These are phyloP conservation scores for Kodamaea kaohsiungensis DNA, from an alignment of 805 yeast species.

Conservation along the genomic window DNA sequence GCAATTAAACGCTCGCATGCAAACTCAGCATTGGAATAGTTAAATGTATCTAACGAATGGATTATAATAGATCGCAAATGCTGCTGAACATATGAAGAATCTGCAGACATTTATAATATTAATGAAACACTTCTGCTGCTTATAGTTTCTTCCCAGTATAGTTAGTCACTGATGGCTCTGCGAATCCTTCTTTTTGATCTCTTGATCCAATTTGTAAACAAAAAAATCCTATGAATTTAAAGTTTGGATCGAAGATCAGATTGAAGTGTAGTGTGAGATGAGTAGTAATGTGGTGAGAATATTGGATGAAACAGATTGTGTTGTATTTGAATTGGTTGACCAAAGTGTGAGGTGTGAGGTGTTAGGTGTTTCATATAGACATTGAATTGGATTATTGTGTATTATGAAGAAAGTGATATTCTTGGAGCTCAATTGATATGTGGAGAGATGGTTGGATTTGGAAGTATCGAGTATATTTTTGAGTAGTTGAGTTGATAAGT, in stretches of 20 bases:
- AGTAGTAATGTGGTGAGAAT: neutral
- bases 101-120: slow-evolving; percentile 9
- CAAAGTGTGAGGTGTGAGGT: too few species aligned
- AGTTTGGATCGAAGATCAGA: neutral
- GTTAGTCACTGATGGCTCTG: neutral
- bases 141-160: neutral
- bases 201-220: slow-evolving; percentile 1
- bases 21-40: slow-evolving; percentile 76
- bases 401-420: too few species aligned
- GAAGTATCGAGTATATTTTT: too few species aligned
- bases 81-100: slow-evolving; percentile 29
- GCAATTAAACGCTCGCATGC: slow-evolving; percentile 81
- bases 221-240: neutral
- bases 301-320: too few species aligned
- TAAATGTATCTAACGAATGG: slow-evolving; percentile 70
- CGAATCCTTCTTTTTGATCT: neutral
- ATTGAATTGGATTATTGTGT: too few species aligned
- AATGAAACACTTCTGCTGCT: neutral
- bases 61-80: slow-evolving; percentile 60
- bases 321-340: too few species aligned
- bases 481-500: too few species aligned
- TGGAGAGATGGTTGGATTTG: too few species aligned
- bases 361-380: too few species aligned
- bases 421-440: too few species aligned
- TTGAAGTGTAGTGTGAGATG: neutral